Evolutionary conservation across 1,284 basidiomycete species (phyloP).

Genomic region (Ustanciosporium gigantosporum): DNA sequence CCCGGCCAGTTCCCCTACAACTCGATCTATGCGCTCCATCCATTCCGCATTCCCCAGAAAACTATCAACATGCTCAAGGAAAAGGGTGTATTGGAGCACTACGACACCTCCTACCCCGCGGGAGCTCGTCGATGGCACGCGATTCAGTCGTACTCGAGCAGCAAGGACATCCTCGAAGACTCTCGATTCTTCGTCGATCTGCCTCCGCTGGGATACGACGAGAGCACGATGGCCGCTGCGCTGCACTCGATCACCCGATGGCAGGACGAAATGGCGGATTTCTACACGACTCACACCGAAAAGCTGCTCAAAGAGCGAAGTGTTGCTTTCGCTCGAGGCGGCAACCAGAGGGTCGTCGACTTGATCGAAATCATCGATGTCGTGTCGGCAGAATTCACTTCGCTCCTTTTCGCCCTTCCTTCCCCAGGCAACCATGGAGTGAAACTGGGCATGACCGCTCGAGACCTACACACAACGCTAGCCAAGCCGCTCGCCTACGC

Average conservation of each 20-base stretch:
- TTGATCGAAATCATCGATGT: slow-evolving; percentile 30
- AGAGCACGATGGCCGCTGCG: slow-evolving; percentile 21
- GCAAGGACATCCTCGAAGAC: slow-evolving; percentile 30
- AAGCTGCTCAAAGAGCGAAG: slow-evolving; percentile 11
- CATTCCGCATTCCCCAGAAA: slow-evolving; percentile 70
- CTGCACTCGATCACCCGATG: slow-evolving; percentile 28
- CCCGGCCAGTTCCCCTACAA: slow-evolving; percentile 39
- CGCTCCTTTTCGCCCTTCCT: slow-evolving; percentile 33
- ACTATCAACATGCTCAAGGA: slow-evolving; percentile 68
- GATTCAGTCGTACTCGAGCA: slow-evolving; percentile 30
- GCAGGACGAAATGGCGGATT: slow-evolving; percentile 21
- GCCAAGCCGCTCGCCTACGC: slow-evolving; percentile 37
- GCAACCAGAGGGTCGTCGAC: slow-evolving; percentile 23
- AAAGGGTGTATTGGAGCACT: slow-evolving; percentile 65
- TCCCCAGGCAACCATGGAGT: slow-evolving; percentile 17
- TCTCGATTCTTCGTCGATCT: slow-evolving; percentile 20
- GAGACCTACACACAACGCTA: slow-evolving; percentile 14
- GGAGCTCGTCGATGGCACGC: slow-evolving; percentile 19
- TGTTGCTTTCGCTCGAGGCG: slow-evolving; percentile 6
- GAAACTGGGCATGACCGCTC: slow-evolving; percentile 22
- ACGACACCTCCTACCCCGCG: slow-evolving; percentile 61
- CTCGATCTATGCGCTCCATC: slow-evolving; percentile 59
- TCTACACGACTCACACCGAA: slow-evolving; percentile 16
- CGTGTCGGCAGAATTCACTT: slow-evolving; percentile 33
- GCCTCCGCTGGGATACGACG: slow-evolving; percentile 28